Evolutionary conservation across 345 rosid genomes (phyloP), one percentile per base, ranked within the genome.

Genomic region (Brassica nigra): DNA sequence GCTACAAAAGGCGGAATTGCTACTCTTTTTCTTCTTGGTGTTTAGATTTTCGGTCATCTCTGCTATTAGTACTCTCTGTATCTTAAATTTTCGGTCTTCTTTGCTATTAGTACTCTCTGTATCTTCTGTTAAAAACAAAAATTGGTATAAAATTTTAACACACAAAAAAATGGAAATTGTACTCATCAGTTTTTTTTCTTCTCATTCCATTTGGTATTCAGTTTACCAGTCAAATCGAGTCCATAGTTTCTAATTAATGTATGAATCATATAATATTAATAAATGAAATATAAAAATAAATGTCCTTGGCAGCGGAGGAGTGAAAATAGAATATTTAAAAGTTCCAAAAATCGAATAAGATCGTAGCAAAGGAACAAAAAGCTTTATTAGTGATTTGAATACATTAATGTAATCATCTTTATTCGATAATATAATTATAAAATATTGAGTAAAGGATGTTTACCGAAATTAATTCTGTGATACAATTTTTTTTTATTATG

Each of bases 331-430:
- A 52, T 78, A 78, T 15, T 15, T 34, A 63, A 71, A 28, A 20
- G 42, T 23, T 57, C 14, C 4, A 8, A 1, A 57, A 61, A 78
- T 78, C 71, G 66, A 63, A 78, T 71, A 78, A 71, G 66, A 71
- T 78, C 81, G 28, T n/a, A 64, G 59, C 44, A 36, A 77, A 77
- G 6, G 70, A 34, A 70, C 16, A 2, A 39, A 62, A 77, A 69
- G 70, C 42, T 36, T 0, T n/a, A 49, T 11, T 62, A 70, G 42
- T 70, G 71, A 70, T 64, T 33, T 78, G 71, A 78, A 78, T 52
- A 70, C 57, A 70, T 61, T 68, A 59, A 44, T 29, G 68, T 20
- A 69, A 44, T 42, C 75, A 8, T 7, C 42, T 61, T 62, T 77
- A 70, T 47, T 76, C 23, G 44, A 67, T 27, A 42, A 4, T 61